These are phyloP conservation scores for Solanum bulbocastanum DNA, from an alignment of 257 asterid species.

Conservation along the genomic window DNA sequence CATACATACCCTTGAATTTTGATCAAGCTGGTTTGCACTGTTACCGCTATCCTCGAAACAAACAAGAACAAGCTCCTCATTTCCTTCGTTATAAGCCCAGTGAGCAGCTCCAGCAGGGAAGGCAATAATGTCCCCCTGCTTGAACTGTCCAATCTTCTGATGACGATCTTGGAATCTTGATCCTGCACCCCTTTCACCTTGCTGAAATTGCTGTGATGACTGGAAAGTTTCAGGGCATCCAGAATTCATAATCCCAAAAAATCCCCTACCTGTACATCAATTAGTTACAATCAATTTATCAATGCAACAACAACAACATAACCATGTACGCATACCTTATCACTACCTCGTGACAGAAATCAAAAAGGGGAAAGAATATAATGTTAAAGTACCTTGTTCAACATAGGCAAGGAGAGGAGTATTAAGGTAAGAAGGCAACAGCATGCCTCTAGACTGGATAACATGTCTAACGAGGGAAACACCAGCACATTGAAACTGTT, in stretches of 20 bases:
- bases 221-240: slow-evolving; percentile 65
- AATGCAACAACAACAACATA: too few species aligned
- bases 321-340: too few species aligned
- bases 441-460: slow-evolving; percentile 33
- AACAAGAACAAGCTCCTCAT: slow-evolving; percentile 4
- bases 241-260: slow-evolving; percentile 40
- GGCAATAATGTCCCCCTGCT: slow-evolving; percentile 17
- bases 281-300: background rate
- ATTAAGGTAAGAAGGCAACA: slow-evolving; percentile 49
- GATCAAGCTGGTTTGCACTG: slow-evolving; percentile 25
- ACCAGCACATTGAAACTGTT: slow-evolving; percentile 51
- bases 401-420: slow-evolving; percentile 45
- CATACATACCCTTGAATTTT: background rate
- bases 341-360: background rate
- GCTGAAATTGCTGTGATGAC: background rate
- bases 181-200: background rate
- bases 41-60: slow-evolving; percentile 9
- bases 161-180: slow-evolving; percentile 11
- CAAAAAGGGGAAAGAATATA: too few species aligned
- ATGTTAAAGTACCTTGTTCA: slow-evolving; percentile 17
- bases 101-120: slow-evolving; percentile 18
- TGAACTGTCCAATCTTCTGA: slow-evolving; percentile 16
- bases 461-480: slow-evolving; percentile 27
- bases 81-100: slow-evolving; percentile 18
- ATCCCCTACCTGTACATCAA: slow-evolving; percentile 30